Evolutionary conservation across 2,329 filamentous ascomycete genomes (phyloP).

Genomic region (Paracamarosporium sp.): DNA sequence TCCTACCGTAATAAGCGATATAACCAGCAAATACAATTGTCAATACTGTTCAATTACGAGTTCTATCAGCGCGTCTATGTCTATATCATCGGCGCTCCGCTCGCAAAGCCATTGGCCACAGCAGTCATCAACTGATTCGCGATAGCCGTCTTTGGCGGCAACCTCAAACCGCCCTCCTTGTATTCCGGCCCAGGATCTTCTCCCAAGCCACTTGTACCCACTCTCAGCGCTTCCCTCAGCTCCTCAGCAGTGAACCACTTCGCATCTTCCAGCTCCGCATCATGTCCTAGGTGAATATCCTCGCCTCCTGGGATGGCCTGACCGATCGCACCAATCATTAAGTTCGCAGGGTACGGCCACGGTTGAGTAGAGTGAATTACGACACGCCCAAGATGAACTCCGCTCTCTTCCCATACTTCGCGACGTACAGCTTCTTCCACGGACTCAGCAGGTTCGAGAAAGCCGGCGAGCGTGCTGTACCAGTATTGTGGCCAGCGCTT

Average conservation of each 20-base stretch:
- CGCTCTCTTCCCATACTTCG: conserved; percentile 60
- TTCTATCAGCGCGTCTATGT: conserved; percentile 23
- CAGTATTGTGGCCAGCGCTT: conserved; percentile 83
- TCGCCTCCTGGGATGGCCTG: conserved; percentile 84
- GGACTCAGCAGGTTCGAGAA: conserved; percentile 58
- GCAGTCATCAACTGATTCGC: conserved; percentile 86
- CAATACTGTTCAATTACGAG: conserved; percentile 21
- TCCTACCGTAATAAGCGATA: conserved; percentile 68
- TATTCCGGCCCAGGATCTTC: conserved; percentile 70
- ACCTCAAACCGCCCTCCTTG: conserved; percentile 75
- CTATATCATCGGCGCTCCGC: conserved; percentile 46
- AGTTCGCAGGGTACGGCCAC: conserved; percentile 61
- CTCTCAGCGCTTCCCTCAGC: conserved; percentile 73
- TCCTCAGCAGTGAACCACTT: conserved; percentile 88
- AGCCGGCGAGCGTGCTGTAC: conserved; percentile 81
- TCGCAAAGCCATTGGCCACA: conserved; percentile 77
- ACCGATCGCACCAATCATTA: conserved; percentile 74
- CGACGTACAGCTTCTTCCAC: conserved; percentile 60
- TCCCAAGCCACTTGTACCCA: conserved; percentile 72
- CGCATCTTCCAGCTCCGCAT: conserved; percentile 89
- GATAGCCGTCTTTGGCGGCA: conserved; percentile 89
- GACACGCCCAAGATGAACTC: conserved; percentile 56
- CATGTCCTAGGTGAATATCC: conserved; percentile 80
- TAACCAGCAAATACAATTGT: conserved; percentile 8
- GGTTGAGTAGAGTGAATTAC: conserved; percentile 60